A percentile compares a stretch with the other conserved stretches of the same genome.
phyloP scores from a whole-genome alignment of 1,139 yeast genomes.

The Entelexis paramagnoliae region DNA sequence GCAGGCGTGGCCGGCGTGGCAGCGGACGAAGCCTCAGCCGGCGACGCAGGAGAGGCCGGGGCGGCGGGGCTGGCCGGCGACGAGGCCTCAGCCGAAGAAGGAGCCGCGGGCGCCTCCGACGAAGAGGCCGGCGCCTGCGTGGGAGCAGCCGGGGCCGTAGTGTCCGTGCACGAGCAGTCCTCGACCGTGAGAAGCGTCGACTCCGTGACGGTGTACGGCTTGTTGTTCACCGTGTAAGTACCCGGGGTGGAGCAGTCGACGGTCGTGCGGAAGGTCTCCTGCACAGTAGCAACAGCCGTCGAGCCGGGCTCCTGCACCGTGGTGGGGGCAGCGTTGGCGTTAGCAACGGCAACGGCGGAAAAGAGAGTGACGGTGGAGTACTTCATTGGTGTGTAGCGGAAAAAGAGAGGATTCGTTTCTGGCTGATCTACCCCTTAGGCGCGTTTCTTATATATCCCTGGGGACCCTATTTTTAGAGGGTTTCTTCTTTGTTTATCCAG shows the following conservation, averaged over 20 bases:
- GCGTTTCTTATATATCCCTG: neutral
- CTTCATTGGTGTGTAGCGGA: neutral
- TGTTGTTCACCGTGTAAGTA: slow-evolving; percentile 27
- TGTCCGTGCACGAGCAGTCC: slow-evolving; percentile 10
- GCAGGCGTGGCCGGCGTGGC: slow-evolving; percentile 1
- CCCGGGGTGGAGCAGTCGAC: slow-evolving; percentile 32
- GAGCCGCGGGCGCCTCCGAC: neutral
- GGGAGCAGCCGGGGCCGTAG: slow-evolving; percentile 1
- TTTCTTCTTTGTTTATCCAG: neutral
- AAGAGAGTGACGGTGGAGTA: slow-evolving; percentile 3
- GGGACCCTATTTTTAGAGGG: slow-evolving; percentile 2
- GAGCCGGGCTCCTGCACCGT: slow-evolving; percentile 1
- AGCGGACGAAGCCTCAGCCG: neutral
- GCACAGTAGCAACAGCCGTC: slow-evolving; percentile 6
- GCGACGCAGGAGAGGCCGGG: slow-evolving; percentile 2
- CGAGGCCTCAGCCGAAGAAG: neutral
- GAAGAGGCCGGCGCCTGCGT: neutral
- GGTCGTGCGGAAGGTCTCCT: slow-evolving; percentile 11
- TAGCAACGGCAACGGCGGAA: neutral
- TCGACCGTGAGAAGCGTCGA: slow-evolving; percentile 5
- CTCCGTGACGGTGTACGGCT: slow-evolving; percentile 24
- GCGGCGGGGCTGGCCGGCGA: neutral
- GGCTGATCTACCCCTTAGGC: neutral
- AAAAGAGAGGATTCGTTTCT: slow-evolving; percentile 4
- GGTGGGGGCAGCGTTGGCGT: neutral